Evolutionary conservation across 495 filamentous ascomycete species (phyloP).

Genomic region (Trichoderma virens): DNA sequence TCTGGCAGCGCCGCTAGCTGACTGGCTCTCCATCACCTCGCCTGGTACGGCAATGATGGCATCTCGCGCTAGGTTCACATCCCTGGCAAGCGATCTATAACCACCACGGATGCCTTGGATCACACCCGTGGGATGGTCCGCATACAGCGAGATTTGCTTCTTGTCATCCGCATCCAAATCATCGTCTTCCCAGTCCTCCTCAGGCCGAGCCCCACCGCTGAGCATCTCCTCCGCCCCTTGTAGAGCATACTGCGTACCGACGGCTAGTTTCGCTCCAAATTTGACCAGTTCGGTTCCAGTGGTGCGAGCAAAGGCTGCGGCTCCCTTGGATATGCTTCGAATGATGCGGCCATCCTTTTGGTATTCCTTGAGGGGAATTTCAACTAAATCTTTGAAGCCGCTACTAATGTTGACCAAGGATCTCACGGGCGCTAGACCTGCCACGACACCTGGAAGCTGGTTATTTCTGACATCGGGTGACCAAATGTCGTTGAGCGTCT

Average conservation of each 20-base stretch:
- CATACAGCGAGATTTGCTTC: constrained; percentile 79
- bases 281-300: constrained; percentile 87
- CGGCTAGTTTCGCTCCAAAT: constrained; percentile 87
- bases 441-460: constrained; percentile 82
- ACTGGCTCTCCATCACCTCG: constrained; percentile 80
- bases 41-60: constrained; percentile 92
- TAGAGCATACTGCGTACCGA: constrained; percentile 86
- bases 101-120: constrained; percentile 78
- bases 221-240: constrained; percentile 82
- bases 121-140: constrained; percentile 84
- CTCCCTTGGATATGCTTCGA: constrained; percentile 84
- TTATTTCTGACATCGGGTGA: constrained; percentile 87
- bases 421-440: constrained; percentile 82
- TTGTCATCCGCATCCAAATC: constrained; percentile 54
- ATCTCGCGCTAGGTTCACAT: constrained; percentile 75
- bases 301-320: constrained; percentile 78
- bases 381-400: constrained; percentile 76
- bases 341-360: constrained; percentile 88
- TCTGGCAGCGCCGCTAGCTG: constrained; percentile 70
- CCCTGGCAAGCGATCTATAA: constrained; percentile 72
- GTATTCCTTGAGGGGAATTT: constrained; percentile 87
- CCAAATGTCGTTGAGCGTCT: constrained; percentile 92
- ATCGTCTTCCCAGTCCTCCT: constrained; percentile 51
- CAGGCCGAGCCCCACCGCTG: constrained; percentile 10
- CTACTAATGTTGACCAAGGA: constrained; percentile 84